These are phyloP conservation scores for Penicillium sp. DNA, from an alignment of 2,329 filamentous ascomycete genomes.

Conservation along the genomic window DNA sequence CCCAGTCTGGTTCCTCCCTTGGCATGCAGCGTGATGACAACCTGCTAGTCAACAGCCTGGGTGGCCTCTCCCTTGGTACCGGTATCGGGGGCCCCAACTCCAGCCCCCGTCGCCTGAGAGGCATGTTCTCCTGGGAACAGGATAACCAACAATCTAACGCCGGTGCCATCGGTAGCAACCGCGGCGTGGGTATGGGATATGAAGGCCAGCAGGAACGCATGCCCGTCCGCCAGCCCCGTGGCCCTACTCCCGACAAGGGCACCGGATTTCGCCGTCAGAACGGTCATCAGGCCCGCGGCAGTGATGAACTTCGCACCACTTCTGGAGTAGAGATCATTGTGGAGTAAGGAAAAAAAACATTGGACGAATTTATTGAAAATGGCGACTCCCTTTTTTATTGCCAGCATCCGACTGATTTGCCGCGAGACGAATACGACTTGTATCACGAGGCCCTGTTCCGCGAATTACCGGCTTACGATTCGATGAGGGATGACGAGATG, in stretches of 20 bases:
- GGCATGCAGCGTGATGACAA: conserved; percentile 56
- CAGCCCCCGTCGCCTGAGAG: conserved; percentile 59
- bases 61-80: conserved; percentile 58
- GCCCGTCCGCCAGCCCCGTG: conserved; percentile 62
- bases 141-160: conserved; percentile 49
- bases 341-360: conserved; percentile 47
- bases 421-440: conserved; percentile 44
- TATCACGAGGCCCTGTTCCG: conserved; percentile 43
- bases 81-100: conserved; percentile 45
- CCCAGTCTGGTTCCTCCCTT: conserved; percentile 50
- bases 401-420: conserved; percentile 39
- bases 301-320: conserved; percentile 62
- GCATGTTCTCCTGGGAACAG: conserved; percentile 62
- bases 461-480: conserved; percentile 47
- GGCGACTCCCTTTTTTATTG: conserved; percentile 36
- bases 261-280: conserved; percentile 60
- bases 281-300: conserved; percentile 61
- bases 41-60: conserved; percentile 63
- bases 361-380: conserved; percentile 30
- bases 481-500: conserved; percentile 51
- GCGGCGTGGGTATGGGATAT: conserved; percentile 60
- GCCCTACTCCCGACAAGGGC: conserved; percentile 60
- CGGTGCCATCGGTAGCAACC: conserved; percentile 64
- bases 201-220: conserved; percentile 55
- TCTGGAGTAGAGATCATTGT: conserved; percentile 64